These are phyloP conservation scores for Xerocomus potaroensis DNA, from an alignment of 768 basidiomycete species.

Conservation along the genomic window DNA sequence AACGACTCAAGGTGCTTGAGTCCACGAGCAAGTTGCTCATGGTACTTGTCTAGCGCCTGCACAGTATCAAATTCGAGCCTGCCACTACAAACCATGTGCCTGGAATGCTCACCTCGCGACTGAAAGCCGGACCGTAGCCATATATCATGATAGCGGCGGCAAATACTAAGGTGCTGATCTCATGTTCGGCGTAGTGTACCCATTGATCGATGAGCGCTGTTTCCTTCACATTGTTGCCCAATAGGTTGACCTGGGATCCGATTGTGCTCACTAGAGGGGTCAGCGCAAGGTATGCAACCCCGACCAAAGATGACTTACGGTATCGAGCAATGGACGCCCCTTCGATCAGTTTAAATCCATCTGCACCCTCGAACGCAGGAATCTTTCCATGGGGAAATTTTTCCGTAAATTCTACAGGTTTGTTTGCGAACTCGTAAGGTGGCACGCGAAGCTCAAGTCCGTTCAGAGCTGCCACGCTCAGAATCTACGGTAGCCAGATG, in stretches of 20 bases:
- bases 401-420: conserved; percentile 8
- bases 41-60: conserved; percentile 1
- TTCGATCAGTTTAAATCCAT: conserved; percentile 18
- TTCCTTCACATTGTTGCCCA: conserved; percentile 13
- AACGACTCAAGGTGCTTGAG: conserved; percentile 12
- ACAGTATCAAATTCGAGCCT: neutral
- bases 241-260: conserved; percentile 8
- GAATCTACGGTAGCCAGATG: neutral
- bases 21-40: conserved; percentile 3
- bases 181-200: conserved; percentile 17
- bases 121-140: conserved; percentile 4
- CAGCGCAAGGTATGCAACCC: neutral
- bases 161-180: neutral
- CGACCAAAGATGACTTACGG: conserved; percentile 3
- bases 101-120: conserved; percentile 7
- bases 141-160: neutral
- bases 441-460: conserved; percentile 9
- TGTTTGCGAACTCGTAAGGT: conserved; percentile 5
- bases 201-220: conserved; percentile 17
- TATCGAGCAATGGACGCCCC: conserved; percentile 17
- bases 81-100: neutral
- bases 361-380: conserved; percentile 14
- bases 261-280: conserved; percentile 10
- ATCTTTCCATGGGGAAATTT: conserved; percentile 21
- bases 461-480: conserved; percentile 10